Conservation (phyloP, 148 eudicot genomes). For the Rhododendron vialii region DNA sequence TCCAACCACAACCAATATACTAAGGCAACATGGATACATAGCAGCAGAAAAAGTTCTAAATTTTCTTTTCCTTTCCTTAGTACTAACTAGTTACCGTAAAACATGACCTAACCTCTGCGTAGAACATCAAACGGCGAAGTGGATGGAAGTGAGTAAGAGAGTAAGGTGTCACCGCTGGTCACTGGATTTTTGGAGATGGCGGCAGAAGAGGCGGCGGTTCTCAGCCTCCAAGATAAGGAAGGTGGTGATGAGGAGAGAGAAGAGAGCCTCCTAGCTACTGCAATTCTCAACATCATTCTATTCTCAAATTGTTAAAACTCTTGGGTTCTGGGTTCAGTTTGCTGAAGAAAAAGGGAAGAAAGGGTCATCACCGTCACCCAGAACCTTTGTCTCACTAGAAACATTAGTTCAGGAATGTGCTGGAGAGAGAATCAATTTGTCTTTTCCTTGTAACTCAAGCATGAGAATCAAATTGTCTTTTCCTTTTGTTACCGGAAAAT, state of each 20-base stretch:
- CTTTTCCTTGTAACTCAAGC: neutral
- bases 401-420: neutral
- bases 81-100: neutral
- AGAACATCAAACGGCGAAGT: neutral
- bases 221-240: neutral
- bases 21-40: neutral
- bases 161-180: neutral
- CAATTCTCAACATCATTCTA: neutral
- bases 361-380: neutral
- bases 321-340: neutral
- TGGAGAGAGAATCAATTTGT: neutral
- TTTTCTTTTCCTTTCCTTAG: neutral
- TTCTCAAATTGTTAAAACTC: neutral
- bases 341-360: neutral
- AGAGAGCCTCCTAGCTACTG: neutral
- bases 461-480: neutral
- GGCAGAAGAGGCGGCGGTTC: neutral
- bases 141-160: neutral
- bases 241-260: neutral
- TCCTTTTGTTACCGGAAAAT: neutral
- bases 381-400: neutral
- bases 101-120: neutral
- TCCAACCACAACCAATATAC: neutral
- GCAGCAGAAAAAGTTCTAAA: neutral
- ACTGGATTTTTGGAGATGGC: neutral